Percentiles rank a stretch among this genome's conserved stretches.
Evolutionary conservation across 1,284 basidiomycete species (phyloP).

Genomic region (Anthracocystis setariae): DNA sequence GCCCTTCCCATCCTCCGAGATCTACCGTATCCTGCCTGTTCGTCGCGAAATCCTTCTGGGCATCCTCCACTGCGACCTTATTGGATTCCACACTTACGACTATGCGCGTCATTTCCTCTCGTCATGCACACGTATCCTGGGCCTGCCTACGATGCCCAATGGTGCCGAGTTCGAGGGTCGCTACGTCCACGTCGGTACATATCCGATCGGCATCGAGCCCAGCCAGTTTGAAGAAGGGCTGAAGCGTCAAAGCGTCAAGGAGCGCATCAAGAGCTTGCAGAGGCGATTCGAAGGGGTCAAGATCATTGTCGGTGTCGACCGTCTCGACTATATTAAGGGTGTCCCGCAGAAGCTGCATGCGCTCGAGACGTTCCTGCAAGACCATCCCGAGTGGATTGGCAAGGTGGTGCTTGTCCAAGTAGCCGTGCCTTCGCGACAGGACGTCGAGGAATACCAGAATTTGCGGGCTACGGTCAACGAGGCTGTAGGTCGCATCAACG

Average conservation of each 20-base stretch:
- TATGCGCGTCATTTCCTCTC: slow-evolving; percentile 99
- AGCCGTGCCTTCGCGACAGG: slow-evolving; percentile 95
- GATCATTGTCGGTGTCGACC: slow-evolving; percentile 97
- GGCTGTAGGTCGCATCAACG: slow-evolving; percentile 96
- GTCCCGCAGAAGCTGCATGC: slow-evolving; percentile 98
- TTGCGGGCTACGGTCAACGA: slow-evolving; percentile 95
- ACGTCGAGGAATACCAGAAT: slow-evolving; percentile 99
- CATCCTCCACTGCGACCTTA: slow-evolving; percentile 90
- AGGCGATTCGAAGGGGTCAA: slow-evolving; percentile 93
- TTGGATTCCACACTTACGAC: slow-evolving; percentile 95
- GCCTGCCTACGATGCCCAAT: slow-evolving; percentile 96
- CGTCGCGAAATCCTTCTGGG: slow-evolving; percentile 95
- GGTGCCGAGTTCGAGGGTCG: slow-evolving; percentile 93
- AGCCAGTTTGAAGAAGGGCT: slow-evolving; percentile 87
- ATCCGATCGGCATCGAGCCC: slow-evolving; percentile 98
- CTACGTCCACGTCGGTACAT: slow-evolving; percentile 95
- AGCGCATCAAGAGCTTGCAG: slow-evolving; percentile 82
- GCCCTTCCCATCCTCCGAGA: slow-evolving; percentile 96
- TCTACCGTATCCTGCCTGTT: slow-evolving; percentile 90
- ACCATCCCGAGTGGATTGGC: slow-evolving; percentile 99
- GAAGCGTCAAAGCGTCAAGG: slow-evolving; percentile 79
- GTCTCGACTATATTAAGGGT: slow-evolving; percentile 99
- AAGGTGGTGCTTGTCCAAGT: slow-evolving; percentile 97
- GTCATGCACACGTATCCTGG: slow-evolving; percentile 94
- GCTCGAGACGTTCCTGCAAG: slow-evolving; percentile 92